Conservation (phyloP, 805 yeast species). For the Myxozyma udenii region DNA sequence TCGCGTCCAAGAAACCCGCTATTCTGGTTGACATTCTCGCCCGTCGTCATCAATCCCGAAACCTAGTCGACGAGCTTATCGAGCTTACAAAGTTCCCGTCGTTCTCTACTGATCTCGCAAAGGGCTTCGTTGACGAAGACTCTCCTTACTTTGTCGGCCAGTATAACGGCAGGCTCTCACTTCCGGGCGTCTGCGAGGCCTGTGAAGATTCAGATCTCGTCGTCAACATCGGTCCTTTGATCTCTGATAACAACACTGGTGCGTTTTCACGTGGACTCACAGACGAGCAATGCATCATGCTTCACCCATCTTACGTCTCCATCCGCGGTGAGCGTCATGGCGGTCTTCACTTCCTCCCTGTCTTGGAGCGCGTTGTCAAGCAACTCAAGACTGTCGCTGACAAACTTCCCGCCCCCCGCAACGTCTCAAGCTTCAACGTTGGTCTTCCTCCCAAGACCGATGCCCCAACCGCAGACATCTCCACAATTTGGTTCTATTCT, state of each 20-base stretch:
- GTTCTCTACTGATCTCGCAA: conserved; percentile 64
- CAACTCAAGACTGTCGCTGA: conserved; percentile 36
- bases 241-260: conserved; percentile 69
- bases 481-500: conserved; percentile 41
- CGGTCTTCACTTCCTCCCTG: conserved; percentile 50
- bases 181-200: conserved; percentile 47
- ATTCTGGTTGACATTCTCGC: conserved; percentile 69
- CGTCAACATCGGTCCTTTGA: conserved; percentile 64
- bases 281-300: conserved; percentile 45
- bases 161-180: conserved; percentile 62
- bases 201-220: conserved; percentile 63
- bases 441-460: conserved; percentile 25
- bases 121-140: conserved; percentile 71
- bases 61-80: conserved; percentile 50
- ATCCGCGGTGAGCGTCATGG: conserved; percentile 45
- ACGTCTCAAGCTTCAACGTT: conserved; percentile 33
- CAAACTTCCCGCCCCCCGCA: conserved; percentile 31
- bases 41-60: conserved; percentile 54
- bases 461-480: conserved; percentile 31
- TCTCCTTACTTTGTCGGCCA: conserved; percentile 63
- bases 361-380: conserved; percentile 46
- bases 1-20: conserved; percentile 56
- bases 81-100: conserved; percentile 50
- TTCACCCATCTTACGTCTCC: conserved; percentile 55
- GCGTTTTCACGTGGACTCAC: conserved; percentile 52